Percentiles rank a stretch among this genome's conserved stretches.
These are phyloP conservation scores for Dryas drummondii DNA, from an alignment of 306 rosid genomes.

Conservation along the genomic window DNA sequence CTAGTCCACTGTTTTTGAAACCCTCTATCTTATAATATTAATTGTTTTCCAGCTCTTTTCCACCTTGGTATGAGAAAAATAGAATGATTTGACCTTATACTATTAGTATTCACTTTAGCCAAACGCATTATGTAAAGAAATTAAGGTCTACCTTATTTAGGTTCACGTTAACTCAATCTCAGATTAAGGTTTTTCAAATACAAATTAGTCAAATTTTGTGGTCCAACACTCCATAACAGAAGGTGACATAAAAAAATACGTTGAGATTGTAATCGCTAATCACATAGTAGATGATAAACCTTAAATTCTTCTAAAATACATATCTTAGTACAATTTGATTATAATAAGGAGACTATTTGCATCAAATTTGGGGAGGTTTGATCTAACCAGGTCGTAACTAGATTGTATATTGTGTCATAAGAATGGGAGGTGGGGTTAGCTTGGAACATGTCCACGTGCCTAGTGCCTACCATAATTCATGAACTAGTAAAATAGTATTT, in stretches of 20 bases:
- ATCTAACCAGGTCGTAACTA: conserved; percentile 6
- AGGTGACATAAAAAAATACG: too few relatives aligned
- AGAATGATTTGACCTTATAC: background rate
- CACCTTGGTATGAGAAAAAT: background rate
- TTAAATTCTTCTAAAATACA: too few relatives aligned
- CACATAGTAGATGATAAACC: too few relatives aligned
- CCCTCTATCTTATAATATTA: background rate
- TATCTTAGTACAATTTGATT: background rate
- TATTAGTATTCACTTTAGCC: background rate
- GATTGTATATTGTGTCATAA: background rate
- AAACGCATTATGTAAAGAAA: background rate
- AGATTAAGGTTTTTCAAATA: too few relatives aligned
- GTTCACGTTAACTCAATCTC: background rate
- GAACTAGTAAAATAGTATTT: conserved; percentile 14
- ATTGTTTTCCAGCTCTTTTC: background rate
- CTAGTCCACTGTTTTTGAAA: background rate
- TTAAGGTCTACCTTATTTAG: background rate
- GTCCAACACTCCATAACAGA: too few relatives aligned
- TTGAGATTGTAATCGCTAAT: too few relatives aligned
- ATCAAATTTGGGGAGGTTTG: conserved; percentile 2
- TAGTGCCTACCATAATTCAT: conserved; percentile 39
- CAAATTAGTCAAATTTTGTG: too few relatives aligned
- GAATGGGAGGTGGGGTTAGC: conserved; percentile 29
- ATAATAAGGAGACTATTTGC: background rate
- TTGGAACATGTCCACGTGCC: conserved; percentile 54